phyloP scores from a whole-genome alignment of 345 rosid species.

The Trapa incisa region DNA sequence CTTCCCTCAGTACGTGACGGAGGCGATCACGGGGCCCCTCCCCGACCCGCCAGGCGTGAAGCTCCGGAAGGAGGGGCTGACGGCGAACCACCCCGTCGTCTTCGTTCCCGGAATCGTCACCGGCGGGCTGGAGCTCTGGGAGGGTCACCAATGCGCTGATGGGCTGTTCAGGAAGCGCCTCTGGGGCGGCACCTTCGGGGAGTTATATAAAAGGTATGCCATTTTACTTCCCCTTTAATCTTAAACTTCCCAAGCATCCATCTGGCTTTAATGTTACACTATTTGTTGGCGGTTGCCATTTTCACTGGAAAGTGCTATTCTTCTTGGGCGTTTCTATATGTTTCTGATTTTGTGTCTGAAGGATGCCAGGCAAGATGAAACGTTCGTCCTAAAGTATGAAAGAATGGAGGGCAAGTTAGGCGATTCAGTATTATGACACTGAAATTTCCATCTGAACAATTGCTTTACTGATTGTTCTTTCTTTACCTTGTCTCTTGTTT shows the following conservation, averaged over 20 bases:
- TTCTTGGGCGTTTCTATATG: background rate
- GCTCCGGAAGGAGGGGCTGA: constrained; percentile 45
- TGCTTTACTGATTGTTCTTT: background rate
- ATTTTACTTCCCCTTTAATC: background rate
- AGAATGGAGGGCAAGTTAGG: background rate
- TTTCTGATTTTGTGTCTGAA: background rate
- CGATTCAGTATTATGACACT: background rate
- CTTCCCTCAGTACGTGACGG: constrained; percentile 57
- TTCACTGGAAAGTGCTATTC: background rate
- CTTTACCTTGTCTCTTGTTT: background rate
- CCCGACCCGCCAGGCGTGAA: constrained; percentile 63
- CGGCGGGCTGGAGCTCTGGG: constrained; percentile 65
- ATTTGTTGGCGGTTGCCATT: background rate
- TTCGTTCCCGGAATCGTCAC: constrained; percentile 70
- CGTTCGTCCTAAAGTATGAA: background rate
- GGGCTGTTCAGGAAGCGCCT: constrained; percentile 64
- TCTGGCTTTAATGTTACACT: background rate
- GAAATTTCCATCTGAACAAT: background rate
- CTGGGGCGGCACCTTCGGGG: constrained; percentile 70
- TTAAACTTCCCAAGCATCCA: background rate
- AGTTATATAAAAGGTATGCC: constrained; percentile 44
- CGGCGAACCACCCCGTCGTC: constrained; percentile 50
- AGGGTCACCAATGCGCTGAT: constrained; percentile 56
- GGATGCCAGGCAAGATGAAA: background rate
- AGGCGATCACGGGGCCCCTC: constrained; percentile 49